Base-by-base conservation (phyloP, 1,284 basidiomycete genomes). In the Golubevia sp. region DNA sequence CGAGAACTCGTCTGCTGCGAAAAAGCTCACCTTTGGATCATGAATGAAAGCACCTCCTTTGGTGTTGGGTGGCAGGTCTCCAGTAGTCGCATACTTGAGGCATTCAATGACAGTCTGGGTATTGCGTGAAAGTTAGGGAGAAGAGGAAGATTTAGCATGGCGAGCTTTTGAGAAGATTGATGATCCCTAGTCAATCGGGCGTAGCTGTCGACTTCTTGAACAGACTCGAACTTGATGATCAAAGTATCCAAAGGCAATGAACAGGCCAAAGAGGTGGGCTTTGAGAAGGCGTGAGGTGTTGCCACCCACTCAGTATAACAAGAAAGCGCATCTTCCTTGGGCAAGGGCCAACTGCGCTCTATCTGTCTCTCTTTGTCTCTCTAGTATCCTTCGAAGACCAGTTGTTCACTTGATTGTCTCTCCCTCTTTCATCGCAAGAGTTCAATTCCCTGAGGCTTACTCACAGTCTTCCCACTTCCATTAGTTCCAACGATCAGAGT, bases 11-110 rank as follows among this genome's bases (percentile, higher is more conserved):
- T n/a, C n/a, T n/a, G n/a, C 20, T 44, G 26, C 13, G 20, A 26
- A 54, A 3, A 6, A 13, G 57, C 83, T 58, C 27, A 86, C 87
- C 64, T 95, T 95, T 0, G 97, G 97, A 85, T 99, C 97, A 83
- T 99, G 96, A 4, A 99, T 87, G 83, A 99, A 99, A 0, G 97
- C 97, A 27, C 97, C 97, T 26, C 96, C 96, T 71, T 96, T 94
- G 30, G 95, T 94, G 82, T 97, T 97, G 0, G 97, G 94, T 0
- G 97, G 97, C 73, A 99, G 90, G 84, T 99, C 95, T 34, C 97
- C 97, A 0, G 97, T 99, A 0, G 96, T 97, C 3, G 94, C 94
- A 84, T 99, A 99, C 86, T 99, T 99, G 82, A 99, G 89, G 85
- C 96, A 99, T 86, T 99, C 97, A 84, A 99, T 99, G 82, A 99